Evolutionary conservation across 768 basidiomycete genomes (phyloP), one percentile per base, ranked within the genome.

Genomic region (Cytidiella melzeri): DNA sequence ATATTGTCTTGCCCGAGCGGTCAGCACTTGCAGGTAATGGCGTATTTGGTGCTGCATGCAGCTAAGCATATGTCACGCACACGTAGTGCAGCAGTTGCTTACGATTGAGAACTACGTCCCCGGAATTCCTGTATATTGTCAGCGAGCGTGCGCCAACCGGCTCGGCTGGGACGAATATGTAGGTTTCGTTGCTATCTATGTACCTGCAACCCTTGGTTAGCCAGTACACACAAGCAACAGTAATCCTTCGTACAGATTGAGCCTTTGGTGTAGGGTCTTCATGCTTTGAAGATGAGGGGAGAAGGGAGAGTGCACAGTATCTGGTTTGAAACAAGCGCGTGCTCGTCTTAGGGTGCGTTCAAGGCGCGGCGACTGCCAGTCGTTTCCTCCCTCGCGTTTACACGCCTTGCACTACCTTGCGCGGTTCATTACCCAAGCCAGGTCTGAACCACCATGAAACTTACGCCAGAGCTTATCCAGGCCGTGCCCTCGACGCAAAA

Each of bases 381-480:
- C 30, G 30, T 15, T 15, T 7, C 30, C 30, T 15, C 30, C 9
- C 15, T 34, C 30, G 15, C 30, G 28, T n/a, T 34, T n/a, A 19
- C 45, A 46, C 44, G 13, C 9, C 30, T 15, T 34, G 30, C 7
- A 7, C 15, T 15, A 34, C 30, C 30, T 34, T 34, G 9, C 7
- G 9, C 30, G 15, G 9, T 7, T 34, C 15, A 34, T 34, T 34
- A 15, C 30, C 15, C 7, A n/a, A n/a, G n/a, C n/a, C 30, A 34
- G 7, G 9, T 34, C 15, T 34, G 30, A 34, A 28, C 34, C 20
- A 45, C 50, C 24, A 87, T 92, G 81, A 94, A 93, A 79, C 87
- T 94, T 74, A 92, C 92, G 43, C 90, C 92, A 55, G 92, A 94
- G 79, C 81, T 94, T 57, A 76, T 94, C 58, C 84, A 81, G n/a